phyloP scores from a whole-genome alignment of 2,329 filamentous ascomycete genomes.

The Alternaria triticimaculans region DNA sequence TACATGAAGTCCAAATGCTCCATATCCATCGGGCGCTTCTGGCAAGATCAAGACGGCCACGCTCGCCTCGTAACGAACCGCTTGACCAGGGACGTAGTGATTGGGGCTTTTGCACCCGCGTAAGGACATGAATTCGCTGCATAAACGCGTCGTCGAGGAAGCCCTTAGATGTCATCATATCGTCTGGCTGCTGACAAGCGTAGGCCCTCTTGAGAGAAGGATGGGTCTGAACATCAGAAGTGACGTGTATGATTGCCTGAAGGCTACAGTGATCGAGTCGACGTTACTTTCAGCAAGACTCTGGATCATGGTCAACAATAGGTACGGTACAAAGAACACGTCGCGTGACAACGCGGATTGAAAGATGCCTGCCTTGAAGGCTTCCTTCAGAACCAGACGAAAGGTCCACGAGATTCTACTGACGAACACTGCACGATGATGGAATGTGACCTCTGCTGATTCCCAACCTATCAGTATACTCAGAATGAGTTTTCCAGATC shows the following conservation, averaged over 20 bases:
- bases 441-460: slow-evolving; percentile 74
- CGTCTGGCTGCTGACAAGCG: background rate
- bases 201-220: background rate
- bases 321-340: background rate
- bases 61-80: no score
- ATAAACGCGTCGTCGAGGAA: background rate
- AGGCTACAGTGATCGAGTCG: background rate
- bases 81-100: background rate
- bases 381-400: rapidly evolving
- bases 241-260: background rate
- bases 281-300: background rate
- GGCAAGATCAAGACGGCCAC: no score
- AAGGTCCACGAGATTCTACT: background rate
- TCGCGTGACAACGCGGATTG: background rate
- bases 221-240: background rate
- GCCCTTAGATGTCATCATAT: background rate
- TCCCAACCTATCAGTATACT: slow-evolving; percentile 70
- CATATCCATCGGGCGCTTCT: background rate
- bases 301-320: background rate
- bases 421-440: background rate
- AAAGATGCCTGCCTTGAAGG: background rate
- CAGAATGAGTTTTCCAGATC: slow-evolving; percentile 69
- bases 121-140: background rate
- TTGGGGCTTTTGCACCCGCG: background rate
- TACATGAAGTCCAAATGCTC: background rate